These are phyloP conservation scores for Medakamo hakoo DNA, from an alignment of 139 green algal genomes.

Conservation along the genomic window DNA sequence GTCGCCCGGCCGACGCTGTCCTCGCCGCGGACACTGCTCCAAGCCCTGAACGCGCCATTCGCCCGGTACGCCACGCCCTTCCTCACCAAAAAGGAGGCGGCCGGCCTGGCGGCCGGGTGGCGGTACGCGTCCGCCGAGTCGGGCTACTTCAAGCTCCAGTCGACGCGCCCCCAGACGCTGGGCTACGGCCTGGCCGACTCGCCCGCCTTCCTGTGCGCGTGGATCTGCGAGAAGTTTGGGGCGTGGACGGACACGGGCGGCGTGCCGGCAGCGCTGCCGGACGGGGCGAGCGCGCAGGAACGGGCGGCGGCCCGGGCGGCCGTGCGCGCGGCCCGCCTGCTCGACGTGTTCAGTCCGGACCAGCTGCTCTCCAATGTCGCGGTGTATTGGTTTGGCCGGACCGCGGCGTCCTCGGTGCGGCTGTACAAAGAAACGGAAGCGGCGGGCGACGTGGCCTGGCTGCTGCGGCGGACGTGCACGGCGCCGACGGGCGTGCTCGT, in stretches of 20 bases:
- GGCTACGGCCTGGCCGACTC: slow-evolving; percentile 14
- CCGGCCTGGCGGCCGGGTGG: background rate
- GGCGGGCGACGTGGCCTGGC: background rate
- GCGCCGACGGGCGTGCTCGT: slow-evolving; percentile 7
- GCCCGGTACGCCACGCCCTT: background rate
- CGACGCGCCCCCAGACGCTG: slow-evolving; percentile 10
- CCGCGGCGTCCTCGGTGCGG: slow-evolving; percentile 3
- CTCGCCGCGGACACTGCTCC: background rate
- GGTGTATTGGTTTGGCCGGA: slow-evolving; percentile 9
- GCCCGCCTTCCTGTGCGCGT: slow-evolving; percentile 1
- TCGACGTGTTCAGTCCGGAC: slow-evolving; percentile 4
- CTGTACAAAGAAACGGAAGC: slow-evolving; percentile 10
- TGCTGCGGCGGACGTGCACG: slow-evolving; percentile 1
- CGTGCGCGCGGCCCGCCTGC: background rate
- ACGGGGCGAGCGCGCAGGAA: too few species aligned
- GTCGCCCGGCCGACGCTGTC: background rate
- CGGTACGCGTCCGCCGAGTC: background rate
- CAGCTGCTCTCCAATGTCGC: slow-evolving; percentile 8
- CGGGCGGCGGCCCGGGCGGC: too few species aligned
- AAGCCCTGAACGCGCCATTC: too few species aligned
- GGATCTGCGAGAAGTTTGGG: slow-evolving; percentile 7
- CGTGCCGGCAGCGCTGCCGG: background rate
- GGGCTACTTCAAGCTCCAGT: slow-evolving; percentile 7
- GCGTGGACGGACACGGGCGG: slow-evolving; percentile 1
- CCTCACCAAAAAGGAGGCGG: background rate